Base-by-base conservation (phyloP, 2,329 filamentous ascomycete species). In the Fusarium hainanense region DNA sequence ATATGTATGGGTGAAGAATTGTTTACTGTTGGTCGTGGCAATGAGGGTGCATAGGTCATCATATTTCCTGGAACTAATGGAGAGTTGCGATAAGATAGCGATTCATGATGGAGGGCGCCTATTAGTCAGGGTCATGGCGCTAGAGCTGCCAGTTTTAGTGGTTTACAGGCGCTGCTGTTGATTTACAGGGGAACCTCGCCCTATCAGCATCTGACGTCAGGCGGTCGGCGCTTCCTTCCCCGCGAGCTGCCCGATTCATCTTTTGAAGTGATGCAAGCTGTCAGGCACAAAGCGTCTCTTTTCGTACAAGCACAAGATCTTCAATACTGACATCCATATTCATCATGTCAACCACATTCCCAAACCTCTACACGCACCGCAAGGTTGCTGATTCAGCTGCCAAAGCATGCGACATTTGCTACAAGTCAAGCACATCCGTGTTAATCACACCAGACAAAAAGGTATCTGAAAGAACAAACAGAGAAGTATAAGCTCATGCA, bases 381-480 rank as follows among this genome's bases (percentile, higher is more conserved):
- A 93, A 90, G 72, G 95, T 98, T 37, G 94, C 94, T 14, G 93
- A 97, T 30, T 87, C 89, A n/a, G 87, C 91, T 2, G 87, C 93
- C 14, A 97, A 93, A 80, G 85, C 93, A 51, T 99, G 96, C 81
- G 92, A 93, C 80, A 89, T 98, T 68, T 98, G 96, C 85, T 97
- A 91, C 84, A 97, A 96, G 81, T 92, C 92, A 11, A 93, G 91
- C 63, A 89, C 90, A 9, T 97, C 91, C 70, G 95, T 98, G 20
- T 84, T 99, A 57, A 93, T 97, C 72, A 97, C 94, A 11, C 88
- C 92, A 1, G 94, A 97, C 75, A 94, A 93, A 76, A 96, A 95
- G 89, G 94, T 96, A 75, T 50, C 44, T 20, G 37, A 34, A 54
- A 27, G 34, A 63, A 40, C 54, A 44, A 48, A 48, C 50, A 30